These are phyloP conservation scores for Leucosporidium creatinivorum DNA, from an alignment of 768 basidiomycete genomes.

Conservation along the genomic window DNA sequence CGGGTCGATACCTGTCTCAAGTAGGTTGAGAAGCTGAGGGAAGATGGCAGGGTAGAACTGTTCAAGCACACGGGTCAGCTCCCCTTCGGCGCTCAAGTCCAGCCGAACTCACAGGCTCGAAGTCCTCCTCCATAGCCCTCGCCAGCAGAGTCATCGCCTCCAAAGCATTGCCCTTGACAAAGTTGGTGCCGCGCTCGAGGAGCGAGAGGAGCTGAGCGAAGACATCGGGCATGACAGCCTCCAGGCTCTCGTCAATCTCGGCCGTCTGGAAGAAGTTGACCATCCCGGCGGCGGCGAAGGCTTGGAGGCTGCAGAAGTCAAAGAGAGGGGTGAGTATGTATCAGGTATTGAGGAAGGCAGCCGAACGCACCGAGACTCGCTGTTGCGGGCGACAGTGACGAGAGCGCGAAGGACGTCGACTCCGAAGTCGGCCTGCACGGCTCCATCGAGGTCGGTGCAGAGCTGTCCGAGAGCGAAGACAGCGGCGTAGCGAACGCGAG, in stretches of 20 bases:
- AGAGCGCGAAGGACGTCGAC: slow-evolving; percentile 61
- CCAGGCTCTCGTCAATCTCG: slow-evolving; percentile 51
- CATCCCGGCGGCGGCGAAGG: slow-evolving; percentile 77
- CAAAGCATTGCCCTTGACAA: slow-evolving; percentile 81
- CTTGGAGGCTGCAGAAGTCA: slow-evolving; percentile 50
- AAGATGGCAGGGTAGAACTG: slow-evolving; percentile 72
- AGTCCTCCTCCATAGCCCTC: slow-evolving; percentile 70
- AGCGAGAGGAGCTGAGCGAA: slow-evolving; percentile 64
- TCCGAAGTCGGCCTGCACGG: slow-evolving; percentile 66
- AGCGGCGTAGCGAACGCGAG: slow-evolving; percentile 64
- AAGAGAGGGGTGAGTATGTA: background rate
- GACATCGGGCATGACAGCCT: slow-evolving; percentile 55
- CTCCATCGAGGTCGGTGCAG: slow-evolving; percentile 79
- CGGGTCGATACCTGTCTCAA: slow-evolving; percentile 59
- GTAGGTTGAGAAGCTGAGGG: slow-evolving; percentile 68
- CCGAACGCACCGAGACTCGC: slow-evolving; percentile 50
- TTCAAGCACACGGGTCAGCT: slow-evolving; percentile 3
- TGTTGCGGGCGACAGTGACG: slow-evolving; percentile 65
- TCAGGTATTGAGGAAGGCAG: background rate
- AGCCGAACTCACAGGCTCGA: slow-evolving; percentile 47
- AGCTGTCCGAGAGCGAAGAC: slow-evolving; percentile 78
- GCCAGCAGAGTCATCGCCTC: slow-evolving; percentile 86
- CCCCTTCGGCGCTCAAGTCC: background rate
- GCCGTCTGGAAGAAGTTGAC: slow-evolving; percentile 90
- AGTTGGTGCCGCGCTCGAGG: slow-evolving; percentile 39